phyloP scores from a whole-genome alignment of 2,329 filamentous ascomycete species.

The Scedosporium apiospermum region DNA sequence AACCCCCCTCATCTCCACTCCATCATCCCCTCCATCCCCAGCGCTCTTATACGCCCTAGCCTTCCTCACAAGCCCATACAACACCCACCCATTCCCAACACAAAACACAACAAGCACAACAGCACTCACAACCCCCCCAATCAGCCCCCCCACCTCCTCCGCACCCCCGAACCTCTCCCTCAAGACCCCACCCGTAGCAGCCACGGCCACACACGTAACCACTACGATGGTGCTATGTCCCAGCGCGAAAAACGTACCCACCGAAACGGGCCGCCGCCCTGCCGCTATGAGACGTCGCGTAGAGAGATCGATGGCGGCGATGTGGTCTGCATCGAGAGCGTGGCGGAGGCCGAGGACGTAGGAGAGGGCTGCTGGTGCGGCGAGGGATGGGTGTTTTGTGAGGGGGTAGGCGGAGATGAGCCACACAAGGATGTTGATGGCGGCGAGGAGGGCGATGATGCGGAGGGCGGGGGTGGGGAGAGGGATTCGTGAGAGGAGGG shows the following conservation, averaged over 20 bases:
- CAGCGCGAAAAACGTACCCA: slow-evolving; percentile 89
- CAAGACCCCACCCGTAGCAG: slow-evolving; percentile 78
- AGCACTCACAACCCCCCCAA: slow-evolving; percentile 81
- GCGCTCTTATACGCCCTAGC: slow-evolving; percentile 45
- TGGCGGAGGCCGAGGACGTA: slow-evolving; percentile 87
- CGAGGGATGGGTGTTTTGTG: slow-evolving; percentile 48
- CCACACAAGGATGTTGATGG: slow-evolving; percentile 47
- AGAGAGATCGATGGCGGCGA: slow-evolving; percentile 82
- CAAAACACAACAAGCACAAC: slow-evolving; percentile 76
- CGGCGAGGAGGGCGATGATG: slow-evolving; percentile 41
- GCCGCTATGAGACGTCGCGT: slow-evolving; percentile 80
- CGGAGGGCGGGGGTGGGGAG: slow-evolving; percentile 17
- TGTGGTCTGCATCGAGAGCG: slow-evolving; percentile 95
- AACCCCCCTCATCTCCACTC: slow-evolving; percentile 16
- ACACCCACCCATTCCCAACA: slow-evolving; percentile 74
- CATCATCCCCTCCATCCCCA: slow-evolving; percentile 16
- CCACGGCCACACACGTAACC: slow-evolving; percentile 82
- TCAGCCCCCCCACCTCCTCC: slow-evolving; percentile 70
- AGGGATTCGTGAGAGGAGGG: background rate
- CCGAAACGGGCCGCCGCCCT: slow-evolving; percentile 77
- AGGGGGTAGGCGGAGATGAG: slow-evolving; percentile 41
- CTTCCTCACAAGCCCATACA: slow-evolving; percentile 65
- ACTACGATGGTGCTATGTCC: slow-evolving; percentile 92
- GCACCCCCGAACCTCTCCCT: slow-evolving; percentile 74
- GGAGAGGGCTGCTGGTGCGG: slow-evolving; percentile 72